Conservation (phyloP, 768 basidiomycete genomes). For the Amanita pseudoporphyria region DNA sequence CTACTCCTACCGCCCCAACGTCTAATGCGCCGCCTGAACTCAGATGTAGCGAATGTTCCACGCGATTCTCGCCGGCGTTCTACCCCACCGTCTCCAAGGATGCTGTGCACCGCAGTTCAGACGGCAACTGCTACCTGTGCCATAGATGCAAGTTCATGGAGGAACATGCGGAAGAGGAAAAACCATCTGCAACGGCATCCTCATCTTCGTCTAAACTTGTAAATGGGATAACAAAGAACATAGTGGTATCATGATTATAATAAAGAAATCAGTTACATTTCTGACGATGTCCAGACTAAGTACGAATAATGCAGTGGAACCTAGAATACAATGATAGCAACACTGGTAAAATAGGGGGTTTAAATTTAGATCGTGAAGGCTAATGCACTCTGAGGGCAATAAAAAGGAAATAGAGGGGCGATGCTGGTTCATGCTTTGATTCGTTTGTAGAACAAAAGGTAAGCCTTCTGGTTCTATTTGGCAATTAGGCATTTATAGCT, state of each 20-base stretch:
- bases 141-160: constrained; percentile 38
- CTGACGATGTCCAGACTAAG: constrained; percentile 2
- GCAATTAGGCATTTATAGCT: constrained; percentile 6
- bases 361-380: constrained; percentile 13
- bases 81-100: constrained; percentile 38
- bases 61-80: constrained; percentile 71
- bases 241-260: constrained; percentile 26
- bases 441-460: constrained; percentile 77
- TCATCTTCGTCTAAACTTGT: constrained; percentile 4
- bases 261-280: constrained; percentile 2
- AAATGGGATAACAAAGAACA: constrained; percentile 12
- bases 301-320: constrained; percentile 7
- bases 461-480: constrained; percentile 48
- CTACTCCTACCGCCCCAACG: constrained; percentile 14
- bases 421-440: constrained; percentile 30
- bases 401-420: constrained; percentile 19
- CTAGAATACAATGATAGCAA: constrained; percentile 6
- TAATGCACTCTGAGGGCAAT: constrained; percentile 6
- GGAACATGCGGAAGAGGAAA: constrained; percentile 1
- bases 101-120: constrained; percentile 9
- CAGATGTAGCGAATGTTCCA: constrained; percentile 52
- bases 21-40: constrained; percentile 21
- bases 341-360: constrained; percentile 9
- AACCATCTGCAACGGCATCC: background rate
- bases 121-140: constrained; percentile 26